Percentiles rank a stretch among this genome's conserved stretches.
Evolutionary conservation across 495 filamentous ascomycete species (phyloP).

Genomic region (Neurospora africana): DNA sequence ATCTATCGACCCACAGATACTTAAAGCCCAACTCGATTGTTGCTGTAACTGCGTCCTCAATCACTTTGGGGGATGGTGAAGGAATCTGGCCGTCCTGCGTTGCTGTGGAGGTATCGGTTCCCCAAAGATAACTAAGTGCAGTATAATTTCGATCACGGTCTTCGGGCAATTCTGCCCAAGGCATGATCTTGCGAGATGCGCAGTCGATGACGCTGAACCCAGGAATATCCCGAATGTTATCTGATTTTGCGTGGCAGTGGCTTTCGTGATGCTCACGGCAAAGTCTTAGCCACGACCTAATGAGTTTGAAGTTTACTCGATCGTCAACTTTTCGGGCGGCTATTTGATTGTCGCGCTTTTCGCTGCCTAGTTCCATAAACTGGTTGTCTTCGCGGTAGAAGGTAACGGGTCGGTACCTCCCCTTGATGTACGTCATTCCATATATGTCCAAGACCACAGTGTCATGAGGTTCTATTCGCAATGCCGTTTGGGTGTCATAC

Average conservation of each 20-base stretch:
- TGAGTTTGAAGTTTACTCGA: background rate
- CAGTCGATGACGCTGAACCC: slow-evolving; percentile 12
- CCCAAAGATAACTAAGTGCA: slow-evolving; percentile 14
- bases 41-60: slow-evolving; percentile 22
- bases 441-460: background rate
- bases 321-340: background rate
- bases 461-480: background rate
- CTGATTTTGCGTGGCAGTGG: slow-evolving; percentile 9
- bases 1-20: slow-evolving; percentile 30
- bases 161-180: slow-evolving; percentile 3
- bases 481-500: background rate
- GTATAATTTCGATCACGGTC: slow-evolving; percentile 2
- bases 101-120: background rate
- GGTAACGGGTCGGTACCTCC: background rate
- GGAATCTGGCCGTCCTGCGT: background rate
- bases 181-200: slow-evolving; percentile 4
- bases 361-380: background rate
- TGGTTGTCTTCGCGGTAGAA: background rate
- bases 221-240: slow-evolving; percentile 4
- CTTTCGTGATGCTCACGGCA: slow-evolving; percentile 5
- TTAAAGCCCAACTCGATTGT: slow-evolving; percentile 15
- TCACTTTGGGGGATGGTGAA: slow-evolving; percentile 14
- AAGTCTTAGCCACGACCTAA: slow-evolving; percentile 1
- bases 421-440: background rate
- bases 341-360: background rate